Conservation (phyloP, 2,329 filamentous ascomycete species). For the Neonectria hederae region DNA sequence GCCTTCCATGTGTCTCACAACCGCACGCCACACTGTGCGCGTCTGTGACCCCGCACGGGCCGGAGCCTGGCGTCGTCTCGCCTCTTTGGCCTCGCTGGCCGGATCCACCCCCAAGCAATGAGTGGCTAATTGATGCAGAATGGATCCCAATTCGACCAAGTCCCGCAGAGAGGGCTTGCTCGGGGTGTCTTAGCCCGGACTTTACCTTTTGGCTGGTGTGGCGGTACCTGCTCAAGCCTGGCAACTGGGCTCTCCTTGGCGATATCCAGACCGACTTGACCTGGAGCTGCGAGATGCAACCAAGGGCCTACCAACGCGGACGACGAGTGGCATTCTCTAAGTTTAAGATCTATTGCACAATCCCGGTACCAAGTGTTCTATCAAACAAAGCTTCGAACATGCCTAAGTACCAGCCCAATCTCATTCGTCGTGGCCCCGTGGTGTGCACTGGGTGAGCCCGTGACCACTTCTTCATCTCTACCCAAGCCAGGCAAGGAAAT, state of each 20-base stretch:
- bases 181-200: not conserved
- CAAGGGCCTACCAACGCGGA: not conserved
- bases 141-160: slow-evolving; percentile 6
- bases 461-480: slow-evolving; percentile 8
- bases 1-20: not conserved
- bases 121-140: slow-evolving; percentile 1
- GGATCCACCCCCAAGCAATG: slow-evolving; percentile 19
- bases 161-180: not conserved
- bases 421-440: slow-evolving; percentile 6
- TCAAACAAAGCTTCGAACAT: not conserved
- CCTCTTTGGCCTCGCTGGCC: slow-evolving; percentile 8
- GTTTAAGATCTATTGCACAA: not conserved
- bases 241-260: not conserved
- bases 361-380: too few relatives aligned
- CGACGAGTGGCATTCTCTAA: not conserved
- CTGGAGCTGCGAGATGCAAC: not conserved
- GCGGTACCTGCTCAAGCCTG: slow-evolving; percentile 1
- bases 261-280: not conserved
- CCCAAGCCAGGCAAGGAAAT: slow-evolving; percentile 14
- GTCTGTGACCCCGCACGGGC: not conserved
- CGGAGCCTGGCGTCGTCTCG: not conserved
- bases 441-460: slow-evolving; percentile 10
- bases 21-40: slow-evolving; percentile 13
- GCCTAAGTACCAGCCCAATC: slow-evolving; percentile 2
- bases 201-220: not conserved